Base-by-base conservation (phyloP, 306 rosid genomes). In the Cucurbita argyrosperma region DNA sequence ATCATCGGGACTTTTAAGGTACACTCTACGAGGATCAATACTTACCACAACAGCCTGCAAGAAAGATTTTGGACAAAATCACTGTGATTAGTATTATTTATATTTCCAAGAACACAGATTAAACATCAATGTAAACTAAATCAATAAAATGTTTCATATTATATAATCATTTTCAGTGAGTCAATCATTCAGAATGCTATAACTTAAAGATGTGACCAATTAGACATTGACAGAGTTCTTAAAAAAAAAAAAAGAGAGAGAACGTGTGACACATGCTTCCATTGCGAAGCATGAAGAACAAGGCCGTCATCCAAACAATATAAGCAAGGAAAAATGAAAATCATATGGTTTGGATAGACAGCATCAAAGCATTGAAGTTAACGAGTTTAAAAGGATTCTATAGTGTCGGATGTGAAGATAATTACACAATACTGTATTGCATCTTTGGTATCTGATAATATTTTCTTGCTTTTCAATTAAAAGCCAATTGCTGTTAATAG, bases 11-110 rank as follows among this genome's bases (percentile, higher is more conserved):
- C 82, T 78, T 84, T 87, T 86, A 50, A 89, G n/a, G 18, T 91
- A 88, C 71, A 88, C 92, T 76, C 96, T 89, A 55, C 89, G 88
- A 73, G 97, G 99, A 87, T 94, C 99, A 62, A 94, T 85, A 74
- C 99, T 94, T 23, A 94, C 97, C 59, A 91, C 97, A 73, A 94
- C 99, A 47, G 99, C 99, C 99, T 94, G 91, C 57, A 58, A 66
- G 43, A 64, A 53, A 73, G 74, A 82, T 15, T 72, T 46, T 38
- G 56, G 75, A 55, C 62, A 68, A 76, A 60, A 45, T 38, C 37
- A 50, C 65, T 57, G 26, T 54, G 71, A 13, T 74, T 71, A 47
- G 26, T 13, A 45, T n/a, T 16, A 8, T 60, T 74, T 12, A 47
- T 30, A 77, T 68, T 43, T 51, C 39, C 5, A 30, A 78, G 4